Base-by-base conservation (phyloP, 2,329 filamentous ascomycete species). In the Penicillium sp. region DNA sequence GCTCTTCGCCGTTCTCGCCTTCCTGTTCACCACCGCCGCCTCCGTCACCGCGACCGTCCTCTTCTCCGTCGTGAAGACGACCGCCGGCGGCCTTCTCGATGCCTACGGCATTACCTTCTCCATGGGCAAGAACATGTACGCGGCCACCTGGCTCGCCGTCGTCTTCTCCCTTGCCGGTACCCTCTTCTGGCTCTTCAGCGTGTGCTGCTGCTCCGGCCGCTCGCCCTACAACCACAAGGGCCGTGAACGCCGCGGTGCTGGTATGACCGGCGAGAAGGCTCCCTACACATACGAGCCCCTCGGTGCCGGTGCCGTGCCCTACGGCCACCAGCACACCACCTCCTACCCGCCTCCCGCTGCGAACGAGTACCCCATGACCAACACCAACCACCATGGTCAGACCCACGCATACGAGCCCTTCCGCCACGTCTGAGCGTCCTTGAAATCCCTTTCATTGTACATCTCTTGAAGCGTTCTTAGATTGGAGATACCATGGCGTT, bases 101-200 rank as follows among this genome's bases (percentile, higher is more conserved):
- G 75, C 81, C 45, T 95, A 94, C 72, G 84, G 87, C 55, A 86
- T 92, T 61, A 72, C 81, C 5, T 83, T 84, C 45, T 73, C 69
- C 45, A 75, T 95, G 69, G 88, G 91, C 74, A 82, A 71, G 27
- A 76, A 79, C 53, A 92, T 88, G 76, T 84, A 94, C 48, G 80
- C 80, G 31, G 75, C 85, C 18, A 83, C 88, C 63, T 96, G 92
- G 90, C 78, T 97, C 54, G 86, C 86, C 39, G 86, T 87, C 35
- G 88, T 83, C 25, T 91, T 95, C 68, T 86, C 87, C 55, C 69
- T 94, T 30, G 89, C 73, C 38, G 87, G 88, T 7, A 84, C 83
- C 58, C 74, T 96, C 68, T 96, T 97, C 86, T 97, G 94, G 92
- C 76, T 92, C 67, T 84, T 95, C 71, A 90, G 86, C 72, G 82